Conservation (phyloP, 495 filamentous ascomycete genomes). For the Tuber magnatum region DNA sequence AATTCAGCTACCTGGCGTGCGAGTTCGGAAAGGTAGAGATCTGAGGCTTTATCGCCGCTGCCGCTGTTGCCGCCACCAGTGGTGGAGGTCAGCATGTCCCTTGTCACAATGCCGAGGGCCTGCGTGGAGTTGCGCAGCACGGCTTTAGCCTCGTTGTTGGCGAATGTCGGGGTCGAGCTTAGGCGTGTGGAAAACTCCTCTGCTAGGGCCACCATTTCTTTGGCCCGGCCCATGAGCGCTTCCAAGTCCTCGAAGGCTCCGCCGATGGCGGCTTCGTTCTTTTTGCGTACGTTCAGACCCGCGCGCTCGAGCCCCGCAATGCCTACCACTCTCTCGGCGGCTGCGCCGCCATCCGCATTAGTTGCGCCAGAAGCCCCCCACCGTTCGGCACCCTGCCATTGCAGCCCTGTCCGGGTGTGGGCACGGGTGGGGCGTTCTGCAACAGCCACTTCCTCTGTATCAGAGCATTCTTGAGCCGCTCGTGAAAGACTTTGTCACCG, state of each 20-base stretch:
- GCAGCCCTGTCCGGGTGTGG: slow-evolving; percentile 49
- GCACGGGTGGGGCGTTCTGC: slow-evolving; percentile 84
- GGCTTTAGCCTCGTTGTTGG: slow-evolving; percentile 55
- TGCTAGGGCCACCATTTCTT: slow-evolving; percentile 87
- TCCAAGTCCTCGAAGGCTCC: slow-evolving; percentile 94
- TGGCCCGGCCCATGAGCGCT: slow-evolving; percentile 92
- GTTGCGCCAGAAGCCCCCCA: slow-evolving; percentile 24
- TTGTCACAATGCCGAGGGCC: slow-evolving; percentile 80
- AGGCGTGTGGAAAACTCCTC: slow-evolving; percentile 69
- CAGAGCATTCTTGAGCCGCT: slow-evolving; percentile 76
- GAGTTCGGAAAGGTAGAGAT: slow-evolving; percentile 63
- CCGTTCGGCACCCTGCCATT: slow-evolving; percentile 23
- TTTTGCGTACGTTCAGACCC: slow-evolving; percentile 71
- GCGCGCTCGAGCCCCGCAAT: slow-evolving; percentile 87
- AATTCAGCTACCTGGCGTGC: slow-evolving; percentile 88
- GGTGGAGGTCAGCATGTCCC: slow-evolving; percentile 62
- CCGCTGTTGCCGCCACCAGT: slow-evolving; percentile 42
- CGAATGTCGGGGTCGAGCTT: slow-evolving; percentile 41
- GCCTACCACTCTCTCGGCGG: slow-evolving; percentile 60
- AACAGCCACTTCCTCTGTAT: slow-evolving; percentile 95
- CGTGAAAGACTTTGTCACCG: slow-evolving; percentile 83
- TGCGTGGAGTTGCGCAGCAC: slow-evolving; percentile 75
- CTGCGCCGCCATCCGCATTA: slow-evolving; percentile 37
- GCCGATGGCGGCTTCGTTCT: slow-evolving; percentile 88
- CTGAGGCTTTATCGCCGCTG: slow-evolving; percentile 38